phyloP scores from a whole-genome alignment of 2,329 filamentous ascomycete species.

The Biscogniauxia marginata region DNA sequence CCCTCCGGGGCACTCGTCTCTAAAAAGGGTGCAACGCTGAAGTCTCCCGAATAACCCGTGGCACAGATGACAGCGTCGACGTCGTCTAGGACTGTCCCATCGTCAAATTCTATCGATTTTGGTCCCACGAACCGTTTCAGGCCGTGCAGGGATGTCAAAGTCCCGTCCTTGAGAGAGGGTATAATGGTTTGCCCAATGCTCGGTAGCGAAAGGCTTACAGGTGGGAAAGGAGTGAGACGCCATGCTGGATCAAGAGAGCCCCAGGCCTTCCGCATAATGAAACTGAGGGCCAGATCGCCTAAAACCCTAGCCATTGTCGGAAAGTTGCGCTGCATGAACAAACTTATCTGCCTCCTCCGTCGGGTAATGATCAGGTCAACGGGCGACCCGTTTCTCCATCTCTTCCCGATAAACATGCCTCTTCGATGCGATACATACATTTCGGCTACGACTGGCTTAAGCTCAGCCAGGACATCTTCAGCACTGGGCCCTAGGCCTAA shows the following conservation, averaged over 20 bases:
- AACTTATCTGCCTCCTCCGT: slow-evolving; percentile 31
- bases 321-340: slow-evolving; percentile 27
- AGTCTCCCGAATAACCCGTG: slow-evolving; percentile 38
- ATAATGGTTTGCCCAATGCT: slow-evolving; percentile 28
- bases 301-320: slow-evolving; percentile 13
- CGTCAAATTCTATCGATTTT: slow-evolving; percentile 28
- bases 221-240: slow-evolving; percentile 30
- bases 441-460: slow-evolving; percentile 36
- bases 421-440: slow-evolving; percentile 43
- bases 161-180: slow-evolving; percentile 25
- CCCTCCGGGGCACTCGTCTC: slow-evolving; percentile 16
- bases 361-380: slow-evolving; percentile 35
- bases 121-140: slow-evolving; percentile 22
- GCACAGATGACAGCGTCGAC: slow-evolving; percentile 36
- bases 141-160: slow-evolving; percentile 28
- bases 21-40: slow-evolving; percentile 29
- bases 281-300: slow-evolving; percentile 17
- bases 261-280: slow-evolving; percentile 15
- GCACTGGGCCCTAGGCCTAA: slow-evolving; percentile 43
- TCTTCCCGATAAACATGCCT: slow-evolving; percentile 36
- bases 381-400: slow-evolving; percentile 33
- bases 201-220: slow-evolving; percentile 24
- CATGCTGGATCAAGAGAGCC: slow-evolving; percentile 31
- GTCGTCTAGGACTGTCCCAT: slow-evolving; percentile 27
- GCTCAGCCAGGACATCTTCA: slow-evolving; percentile 35